These are phyloP conservation scores for Juglanconis juglandina DNA, from an alignment of 2,329 filamentous ascomycete species.

Conservation along the genomic window DNA sequence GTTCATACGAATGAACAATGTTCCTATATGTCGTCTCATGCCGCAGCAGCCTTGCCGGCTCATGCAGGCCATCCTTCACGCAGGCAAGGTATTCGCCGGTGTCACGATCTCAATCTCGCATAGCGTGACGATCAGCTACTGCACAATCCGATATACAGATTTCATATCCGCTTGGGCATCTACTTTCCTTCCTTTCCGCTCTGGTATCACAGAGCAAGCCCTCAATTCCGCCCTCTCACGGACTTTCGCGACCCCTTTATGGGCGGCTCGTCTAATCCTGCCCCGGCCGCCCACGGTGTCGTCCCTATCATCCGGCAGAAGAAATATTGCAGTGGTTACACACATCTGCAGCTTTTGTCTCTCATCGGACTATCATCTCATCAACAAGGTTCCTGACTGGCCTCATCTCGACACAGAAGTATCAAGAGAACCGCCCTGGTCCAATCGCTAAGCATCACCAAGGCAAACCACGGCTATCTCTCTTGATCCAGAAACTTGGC, in stretches of 20 bases:
- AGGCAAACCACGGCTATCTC: background rate
- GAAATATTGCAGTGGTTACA: background rate
- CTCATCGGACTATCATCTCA: background rate
- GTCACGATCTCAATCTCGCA: conserved; percentile 6
- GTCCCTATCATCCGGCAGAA: background rate
- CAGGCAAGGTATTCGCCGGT: background rate
- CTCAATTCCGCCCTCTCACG: conserved; percentile 9
- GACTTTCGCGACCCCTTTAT: background rate
- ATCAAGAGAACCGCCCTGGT: background rate
- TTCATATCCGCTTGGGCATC: background rate
- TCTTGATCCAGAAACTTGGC: background rate
- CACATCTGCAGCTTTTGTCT: background rate
- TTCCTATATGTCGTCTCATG: background rate
- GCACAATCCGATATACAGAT: background rate
- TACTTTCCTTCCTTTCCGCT: background rate
- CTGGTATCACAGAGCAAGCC: conserved; percentile 5
- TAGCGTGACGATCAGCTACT: background rate
- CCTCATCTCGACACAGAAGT: background rate
- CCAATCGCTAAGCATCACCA: background rate
- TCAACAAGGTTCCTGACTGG: background rate
- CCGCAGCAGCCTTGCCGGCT: background rate
- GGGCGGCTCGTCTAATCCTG: conserved; percentile 4
- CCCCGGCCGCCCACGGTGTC: background rate
- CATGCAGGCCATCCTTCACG: background rate
- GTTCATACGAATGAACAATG: too few relatives aligned